Evolutionary conservation across 495 filamentous ascomycete genomes (phyloP).

Genomic region (Penicillium tannophilum): DNA sequence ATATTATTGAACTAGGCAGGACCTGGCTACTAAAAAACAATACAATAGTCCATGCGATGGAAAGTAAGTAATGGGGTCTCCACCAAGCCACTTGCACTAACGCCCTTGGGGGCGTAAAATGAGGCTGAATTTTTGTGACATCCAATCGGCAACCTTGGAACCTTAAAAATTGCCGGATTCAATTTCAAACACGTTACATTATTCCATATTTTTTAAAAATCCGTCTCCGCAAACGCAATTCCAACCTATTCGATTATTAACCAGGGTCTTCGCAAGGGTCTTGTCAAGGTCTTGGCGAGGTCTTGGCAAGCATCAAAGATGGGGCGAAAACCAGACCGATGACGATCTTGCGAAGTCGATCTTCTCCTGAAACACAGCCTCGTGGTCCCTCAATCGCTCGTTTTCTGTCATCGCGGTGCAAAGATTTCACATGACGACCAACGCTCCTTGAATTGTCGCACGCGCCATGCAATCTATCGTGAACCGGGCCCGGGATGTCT

Average conservation of each 20-base stretch:
- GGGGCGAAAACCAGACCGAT: neutral
- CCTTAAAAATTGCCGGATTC: too few relatives aligned
- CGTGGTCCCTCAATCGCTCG: neutral
- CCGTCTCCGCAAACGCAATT: too few relatives aligned
- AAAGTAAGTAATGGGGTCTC: too few relatives aligned
- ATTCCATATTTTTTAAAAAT: too few relatives aligned
- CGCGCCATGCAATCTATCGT: neutral
- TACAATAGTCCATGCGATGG: too few relatives aligned
- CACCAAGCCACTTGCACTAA: too few relatives aligned
- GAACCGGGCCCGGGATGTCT: slow-evolving; percentile 2
- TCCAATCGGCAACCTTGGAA: too few relatives aligned
- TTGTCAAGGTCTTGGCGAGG: neutral
- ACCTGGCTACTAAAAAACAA: too few relatives aligned
- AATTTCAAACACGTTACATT: too few relatives aligned
- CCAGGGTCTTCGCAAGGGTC: neutral
- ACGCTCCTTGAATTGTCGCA: neutral
- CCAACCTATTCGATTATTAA: neutral
- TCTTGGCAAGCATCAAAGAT: neutral
- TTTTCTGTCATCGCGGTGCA: neutral
- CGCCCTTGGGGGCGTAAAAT: too few relatives aligned
- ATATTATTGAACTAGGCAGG: too few relatives aligned
- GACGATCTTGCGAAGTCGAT: neutral
- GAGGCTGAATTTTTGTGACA: too few relatives aligned
- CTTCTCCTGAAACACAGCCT: neutral
- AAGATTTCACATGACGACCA: neutral